phyloP scores from a whole-genome alignment of 225 moss, liverwort and hornwort genomes.

The Takakia lepidozioides region DNA sequence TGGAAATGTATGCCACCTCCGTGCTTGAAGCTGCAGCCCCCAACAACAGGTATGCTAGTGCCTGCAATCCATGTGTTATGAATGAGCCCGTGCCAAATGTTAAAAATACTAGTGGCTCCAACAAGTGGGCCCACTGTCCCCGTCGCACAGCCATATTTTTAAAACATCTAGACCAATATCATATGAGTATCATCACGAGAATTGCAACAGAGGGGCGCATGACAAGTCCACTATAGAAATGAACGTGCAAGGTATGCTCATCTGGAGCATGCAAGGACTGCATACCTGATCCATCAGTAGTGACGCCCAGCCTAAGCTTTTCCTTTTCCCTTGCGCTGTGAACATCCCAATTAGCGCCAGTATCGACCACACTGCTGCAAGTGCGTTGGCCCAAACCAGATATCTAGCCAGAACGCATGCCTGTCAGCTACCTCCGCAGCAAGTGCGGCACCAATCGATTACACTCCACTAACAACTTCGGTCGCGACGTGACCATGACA shows the following conservation, averaged over 20 bases:
- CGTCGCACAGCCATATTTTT: neutral
- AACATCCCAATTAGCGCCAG: neutral
- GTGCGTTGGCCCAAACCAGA: conserved; percentile 9
- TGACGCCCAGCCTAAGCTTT: conserved; percentile 3
- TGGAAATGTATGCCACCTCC: conserved; percentile 4
- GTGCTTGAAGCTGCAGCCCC: conserved; percentile 7
- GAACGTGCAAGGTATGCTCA: neutral
- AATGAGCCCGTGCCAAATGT: too few relatives aligned
- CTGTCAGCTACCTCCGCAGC: neutral
- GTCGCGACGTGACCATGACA: too few relatives aligned
- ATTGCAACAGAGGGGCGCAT: neutral
- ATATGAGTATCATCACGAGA: neutral
- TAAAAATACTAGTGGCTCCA: too few relatives aligned
- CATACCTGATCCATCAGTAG: conserved; percentile 8
- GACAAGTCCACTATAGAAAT: neutral
- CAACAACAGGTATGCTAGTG: conserved; percentile 6
- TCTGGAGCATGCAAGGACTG: neutral
- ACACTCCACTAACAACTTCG: too few relatives aligned
- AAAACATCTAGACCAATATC: neutral
- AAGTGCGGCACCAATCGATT: too few relatives aligned
- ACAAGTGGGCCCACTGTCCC: too few relatives aligned
- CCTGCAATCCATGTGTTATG: conserved; percentile 3
- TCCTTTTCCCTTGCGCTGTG: neutral
- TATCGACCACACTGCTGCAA: conserved; percentile 7
- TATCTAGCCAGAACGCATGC: neutral